Conservation (phyloP, 2,329 filamentous ascomycete species). For the Fusarium miscanthi region DNA sequence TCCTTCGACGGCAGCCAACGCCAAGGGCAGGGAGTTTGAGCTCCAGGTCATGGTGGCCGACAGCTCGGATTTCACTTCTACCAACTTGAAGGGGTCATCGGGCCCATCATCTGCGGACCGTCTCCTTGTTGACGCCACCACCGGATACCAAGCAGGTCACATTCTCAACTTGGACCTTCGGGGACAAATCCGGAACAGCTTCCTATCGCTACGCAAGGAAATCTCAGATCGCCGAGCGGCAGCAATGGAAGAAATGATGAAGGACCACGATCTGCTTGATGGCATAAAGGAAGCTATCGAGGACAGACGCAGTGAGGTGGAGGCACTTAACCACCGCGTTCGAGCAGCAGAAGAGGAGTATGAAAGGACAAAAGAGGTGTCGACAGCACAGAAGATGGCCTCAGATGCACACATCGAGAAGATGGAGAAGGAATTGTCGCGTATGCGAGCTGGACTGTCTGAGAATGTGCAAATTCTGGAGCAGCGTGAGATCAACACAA, state of each 20-base stretch:
- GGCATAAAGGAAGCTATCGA: conserved; percentile 97
- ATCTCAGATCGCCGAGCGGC: conserved; percentile 88
- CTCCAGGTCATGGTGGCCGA: conserved; percentile 85
- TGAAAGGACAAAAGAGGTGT: conserved; percentile 89
- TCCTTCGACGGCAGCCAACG: conserved; percentile 84
- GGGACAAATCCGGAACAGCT: conserved; percentile 81
- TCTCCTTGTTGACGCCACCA: conserved; percentile 81
- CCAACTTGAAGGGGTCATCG: conserved; percentile 61
- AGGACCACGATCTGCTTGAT: conserved; percentile 92
- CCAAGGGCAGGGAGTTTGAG: conserved; percentile 87
- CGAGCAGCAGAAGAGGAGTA: conserved; percentile 92
- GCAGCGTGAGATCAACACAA: conserved; percentile 95
- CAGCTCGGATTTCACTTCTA: conserved; percentile 78
- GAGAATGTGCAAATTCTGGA: conserved; percentile 93
- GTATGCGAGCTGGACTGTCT: conserved; percentile 84
- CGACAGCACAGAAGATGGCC: conserved; percentile 85
- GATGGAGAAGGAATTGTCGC: conserved; percentile 97
- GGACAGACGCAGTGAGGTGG: conserved; percentile 92
- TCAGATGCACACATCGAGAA: conserved; percentile 96
- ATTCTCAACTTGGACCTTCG: conserved; percentile 90
- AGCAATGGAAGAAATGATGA: conserved; percentile 90
- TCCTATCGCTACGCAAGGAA: conserved; percentile 84
- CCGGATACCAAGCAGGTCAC: conserved; percentile 89
- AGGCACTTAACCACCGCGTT: conserved; percentile 88
- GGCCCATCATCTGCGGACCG: conserved; percentile 70